Evolutionary conservation across 2,329 filamentous ascomycete species (phyloP), one percentile per base, ranked within the genome.

Genomic region (Erysiphe pulchra): DNA sequence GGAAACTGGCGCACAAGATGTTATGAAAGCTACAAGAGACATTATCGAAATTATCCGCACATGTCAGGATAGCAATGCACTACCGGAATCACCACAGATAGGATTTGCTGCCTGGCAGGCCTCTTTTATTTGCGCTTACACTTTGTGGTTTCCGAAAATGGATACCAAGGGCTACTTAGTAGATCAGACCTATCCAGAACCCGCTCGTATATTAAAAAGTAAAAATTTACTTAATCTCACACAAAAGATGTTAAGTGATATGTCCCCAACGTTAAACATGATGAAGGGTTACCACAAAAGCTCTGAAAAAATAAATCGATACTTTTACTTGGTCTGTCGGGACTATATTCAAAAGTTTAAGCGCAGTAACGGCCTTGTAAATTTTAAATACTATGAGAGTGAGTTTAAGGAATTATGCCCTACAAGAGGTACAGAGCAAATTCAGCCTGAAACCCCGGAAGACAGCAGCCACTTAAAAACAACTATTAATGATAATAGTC

Each of bases 21-120:
- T 77, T 46, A 83, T 80, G 58, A 67, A 64, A 47, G 68, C 76
- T 2, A 73, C 73, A 6, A 65, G 66, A 44, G 69, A 75, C 20
- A 75, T 82, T 48, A 66, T 78, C 39, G 69, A 79, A 46, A 62
- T 84, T 28, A 68, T 79, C 14, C 65, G 70, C 13, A 71, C 74
- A 4, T 77, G 73, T 53, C 66, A 73, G 62, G 54, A 71, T 46
- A 68, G 66, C 57, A 67, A 71, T 46, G 71, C 70, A 46, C 61
- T 80, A n/a, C 56, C 55, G 1, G 71, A 81, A 57, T 82, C 78
- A 1, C 75, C 77, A 0, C 67, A 80, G 32, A 68, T 77, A 3
- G 67, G 73, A 3, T 82, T 80, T 54, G 70, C 76, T 2, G 65
- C 78, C 36, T 83, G 76, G 65, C 71, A 70, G 11, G 75, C 77